These are phyloP conservation scores for Geoglossum cookeanum DNA, from an alignment of 2,329 filamentous ascomycete species.

Conservation along the genomic window DNA sequence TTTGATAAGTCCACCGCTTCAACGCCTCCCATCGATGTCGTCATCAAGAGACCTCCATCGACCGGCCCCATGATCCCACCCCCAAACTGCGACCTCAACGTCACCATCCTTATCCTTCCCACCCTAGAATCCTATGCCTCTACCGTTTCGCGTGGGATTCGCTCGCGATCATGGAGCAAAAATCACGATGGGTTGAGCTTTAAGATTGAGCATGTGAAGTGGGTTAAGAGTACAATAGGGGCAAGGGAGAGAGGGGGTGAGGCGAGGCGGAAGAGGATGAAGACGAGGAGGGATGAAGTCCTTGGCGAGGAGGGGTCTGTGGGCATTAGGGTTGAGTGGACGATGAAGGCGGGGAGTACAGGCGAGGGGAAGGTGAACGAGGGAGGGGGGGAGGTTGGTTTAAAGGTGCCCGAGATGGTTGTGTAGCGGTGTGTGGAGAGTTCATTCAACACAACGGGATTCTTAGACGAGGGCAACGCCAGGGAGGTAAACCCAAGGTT, in stretches of 20 bases:
- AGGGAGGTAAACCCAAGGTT: too few species aligned
- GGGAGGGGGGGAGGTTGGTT: neutral
- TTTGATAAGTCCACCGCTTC: neutral
- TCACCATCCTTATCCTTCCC: conserved; percentile 71
- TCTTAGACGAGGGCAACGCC: too few species aligned
- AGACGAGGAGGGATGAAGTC: neutral
- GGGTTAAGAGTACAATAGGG: conserved; percentile 51
- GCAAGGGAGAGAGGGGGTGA: conserved; percentile 25
- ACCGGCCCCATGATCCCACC: conserved; percentile 45
- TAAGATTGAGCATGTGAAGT: conserved; percentile 62
- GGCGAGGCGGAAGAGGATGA: conserved; percentile 29
- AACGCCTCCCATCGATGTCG: neutral
- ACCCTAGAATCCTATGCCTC: conserved; percentile 56
- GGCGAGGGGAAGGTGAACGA: neutral
- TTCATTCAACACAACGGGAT: too few species aligned
- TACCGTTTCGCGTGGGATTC: conserved; percentile 60
- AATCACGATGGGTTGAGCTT: conserved; percentile 78
- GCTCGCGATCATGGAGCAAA: conserved; percentile 57
- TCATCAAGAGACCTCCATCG: conserved; percentile 34
- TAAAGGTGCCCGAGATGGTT: too few species aligned
- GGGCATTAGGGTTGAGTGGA: neutral
- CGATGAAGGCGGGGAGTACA: neutral
- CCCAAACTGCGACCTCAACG: conserved; percentile 58
- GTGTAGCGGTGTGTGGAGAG: too few species aligned
- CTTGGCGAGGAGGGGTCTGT: neutral